Conservation (phyloP, 176 grass and related monocot genomes). For the Panicum miliaceum region DNA sequence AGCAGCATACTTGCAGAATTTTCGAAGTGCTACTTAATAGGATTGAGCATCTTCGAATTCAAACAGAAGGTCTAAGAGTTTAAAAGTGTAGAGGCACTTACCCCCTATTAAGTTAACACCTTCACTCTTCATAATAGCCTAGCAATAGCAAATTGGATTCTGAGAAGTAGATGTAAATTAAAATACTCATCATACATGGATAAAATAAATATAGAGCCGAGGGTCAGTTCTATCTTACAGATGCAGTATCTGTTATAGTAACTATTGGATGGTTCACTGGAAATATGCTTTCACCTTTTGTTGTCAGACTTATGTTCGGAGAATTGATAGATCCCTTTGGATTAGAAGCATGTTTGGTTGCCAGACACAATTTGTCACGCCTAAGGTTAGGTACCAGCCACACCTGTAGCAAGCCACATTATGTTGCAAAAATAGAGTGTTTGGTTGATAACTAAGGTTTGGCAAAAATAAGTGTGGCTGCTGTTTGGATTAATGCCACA, state of each 20-base stretch:
- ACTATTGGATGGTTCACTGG: slow-evolving; percentile 61
- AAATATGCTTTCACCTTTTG: slow-evolving; percentile 73
- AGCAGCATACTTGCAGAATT: neutral
- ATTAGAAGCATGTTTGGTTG: slow-evolving; percentile 43
- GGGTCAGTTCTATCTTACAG: slow-evolving; percentile 51
- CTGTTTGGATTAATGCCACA: too few relatives aligned
- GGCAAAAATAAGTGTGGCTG: too few relatives aligned
- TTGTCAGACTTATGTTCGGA: slow-evolving; percentile 65
- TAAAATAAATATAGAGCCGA: neutral
- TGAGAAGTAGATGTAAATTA: slow-evolving; percentile 38
- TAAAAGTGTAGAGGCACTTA: slow-evolving; percentile 47
- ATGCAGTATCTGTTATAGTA: slow-evolving; percentile 21
- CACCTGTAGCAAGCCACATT: too few relatives aligned
- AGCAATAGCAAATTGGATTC: slow-evolving; percentile 58
- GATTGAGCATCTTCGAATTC: slow-evolving; percentile 1
- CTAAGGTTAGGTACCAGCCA: too few relatives aligned
- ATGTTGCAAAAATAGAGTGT: too few relatives aligned
- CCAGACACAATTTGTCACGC: too few relatives aligned
- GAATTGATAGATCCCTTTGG: slow-evolving; percentile 31
- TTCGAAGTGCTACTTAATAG: neutral
- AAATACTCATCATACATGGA: neutral
- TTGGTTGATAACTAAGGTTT: too few relatives aligned
- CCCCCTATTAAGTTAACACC: slow-evolving; percentile 82
- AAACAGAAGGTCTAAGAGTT: neutral
- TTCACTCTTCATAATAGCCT: slow-evolving; percentile 71